Evolutionary conservation across 352 stramenopile genomes (phyloP).

Genomic region (Elongisporangium anandrum): DNA sequence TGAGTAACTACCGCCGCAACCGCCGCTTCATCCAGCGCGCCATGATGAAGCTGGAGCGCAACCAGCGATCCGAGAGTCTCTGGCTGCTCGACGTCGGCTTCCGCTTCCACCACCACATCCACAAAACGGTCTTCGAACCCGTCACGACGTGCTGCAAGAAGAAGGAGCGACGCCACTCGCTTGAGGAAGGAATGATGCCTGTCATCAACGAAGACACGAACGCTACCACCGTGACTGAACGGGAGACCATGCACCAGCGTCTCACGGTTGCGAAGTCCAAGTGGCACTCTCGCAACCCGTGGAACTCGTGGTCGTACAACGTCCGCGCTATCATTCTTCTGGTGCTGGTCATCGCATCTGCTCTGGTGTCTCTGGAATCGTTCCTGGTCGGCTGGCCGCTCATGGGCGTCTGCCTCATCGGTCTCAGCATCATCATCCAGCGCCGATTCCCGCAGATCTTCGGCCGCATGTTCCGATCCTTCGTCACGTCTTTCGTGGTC

Average conservation of each 20-base stretch:
- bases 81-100: slow-evolving; percentile 77
- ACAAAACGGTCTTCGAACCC: slow-evolving; percentile 33
- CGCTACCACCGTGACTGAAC: not conserved
- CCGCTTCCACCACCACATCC: slow-evolving; percentile 61
- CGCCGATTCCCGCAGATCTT: slow-evolving; percentile 75
- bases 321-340: slow-evolving; percentile 41
- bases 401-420: slow-evolving; percentile 67
- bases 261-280: not conserved
- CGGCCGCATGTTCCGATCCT: slow-evolving; percentile 62
- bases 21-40: slow-evolving; percentile 50
- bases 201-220: not conserved
- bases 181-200: not conserved
- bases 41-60: slow-evolving; percentile 40
- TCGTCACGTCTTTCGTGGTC: slow-evolving; percentile 67
- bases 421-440: slow-evolving; percentile 64
- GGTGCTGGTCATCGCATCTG: slow-evolving; percentile 46
- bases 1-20: slow-evolving; percentile 70
- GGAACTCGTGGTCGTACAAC: slow-evolving; percentile 40
- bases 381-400: slow-evolving; percentile 74
- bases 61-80: slow-evolving; percentile 61
- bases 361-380: slow-evolving; percentile 46
- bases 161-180: slow-evolving; percentile 1
- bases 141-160: slow-evolving; percentile 18
- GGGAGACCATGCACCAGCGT: not conserved
- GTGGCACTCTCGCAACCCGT: slow-evolving; percentile 41